phyloP scores from a whole-genome alignment of 2,329 filamentous ascomycete genomes.

The Monilinia vaccinii-corymbosi region DNA sequence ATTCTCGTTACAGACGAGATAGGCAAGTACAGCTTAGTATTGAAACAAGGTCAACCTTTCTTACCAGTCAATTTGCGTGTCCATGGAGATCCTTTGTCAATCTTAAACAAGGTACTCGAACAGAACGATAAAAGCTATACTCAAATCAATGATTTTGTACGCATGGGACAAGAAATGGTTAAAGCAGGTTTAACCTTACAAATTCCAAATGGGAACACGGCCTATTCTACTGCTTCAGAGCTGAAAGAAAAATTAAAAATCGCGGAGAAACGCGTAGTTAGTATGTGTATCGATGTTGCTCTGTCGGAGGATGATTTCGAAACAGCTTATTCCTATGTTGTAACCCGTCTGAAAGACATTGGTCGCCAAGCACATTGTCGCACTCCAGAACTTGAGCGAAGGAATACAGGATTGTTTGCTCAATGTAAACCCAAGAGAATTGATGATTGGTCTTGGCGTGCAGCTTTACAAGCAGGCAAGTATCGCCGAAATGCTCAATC shows the following conservation, averaged over 20 bases:
- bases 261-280: slow-evolving; percentile 59
- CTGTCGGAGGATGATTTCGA: slow-evolving; percentile 73
- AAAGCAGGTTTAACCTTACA: slow-evolving; percentile 41
- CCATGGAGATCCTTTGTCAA: slow-evolving; percentile 63
- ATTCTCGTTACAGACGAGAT: slow-evolving; percentile 65
- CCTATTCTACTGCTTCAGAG: background rate
- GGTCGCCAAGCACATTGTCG: slow-evolving; percentile 24
- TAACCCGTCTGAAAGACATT: slow-evolving; percentile 52
- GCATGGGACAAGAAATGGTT: slow-evolving; percentile 59
- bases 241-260: slow-evolving; percentile 29
- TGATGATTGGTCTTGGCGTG: slow-evolving; percentile 70
- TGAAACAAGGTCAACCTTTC: slow-evolving; percentile 74
- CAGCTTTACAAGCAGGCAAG: slow-evolving; percentile 68
- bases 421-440: slow-evolving; percentile 21
- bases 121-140: slow-evolving; percentile 70
- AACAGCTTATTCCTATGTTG: slow-evolving; percentile 76
- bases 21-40: slow-evolving; percentile 65
- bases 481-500: slow-evolving; percentile 51
- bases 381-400: slow-evolving; percentile 16
- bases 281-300: slow-evolving; percentile 73
- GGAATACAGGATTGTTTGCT: slow-evolving; percentile 20
- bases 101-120: slow-evolving; percentile 64
- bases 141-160: slow-evolving; percentile 61
- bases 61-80: slow-evolving; percentile 71
- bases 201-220: slow-evolving; percentile 6